Evolutionary conservation across 139 green algal species (phyloP), one percentile per base, ranked within the genome.

Genomic region (Chlorella sp.): DNA sequence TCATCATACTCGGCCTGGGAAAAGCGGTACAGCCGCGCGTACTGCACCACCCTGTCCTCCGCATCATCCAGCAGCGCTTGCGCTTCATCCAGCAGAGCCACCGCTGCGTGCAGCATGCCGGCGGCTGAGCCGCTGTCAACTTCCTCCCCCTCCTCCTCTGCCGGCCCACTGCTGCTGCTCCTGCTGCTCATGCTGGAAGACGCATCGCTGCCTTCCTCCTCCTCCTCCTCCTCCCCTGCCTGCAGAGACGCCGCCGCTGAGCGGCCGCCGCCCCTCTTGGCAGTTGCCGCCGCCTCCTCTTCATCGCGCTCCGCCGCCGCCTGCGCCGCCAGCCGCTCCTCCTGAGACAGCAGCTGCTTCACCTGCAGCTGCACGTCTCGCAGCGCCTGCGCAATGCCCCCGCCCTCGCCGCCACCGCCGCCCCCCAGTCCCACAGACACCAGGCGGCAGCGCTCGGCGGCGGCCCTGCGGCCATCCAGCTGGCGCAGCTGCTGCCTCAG

Each of bases 1-100:
- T 91, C 81, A 0, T 92, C 88, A 32, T 91, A 85, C n/a, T 95
- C 90, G 9, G 74, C 75, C 63, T 89, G 82, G n/a, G 71, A 81
- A 79, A 90, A 95, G 16, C 60, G 60, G 78, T 86, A 91, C 38
- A 72, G 84, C 36, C 73, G 60, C 0, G 83, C 83, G 39, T 91
- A 94, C 26, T 62, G 30, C 0, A 51, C 28, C 30, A 89, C 84
- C 87, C 71, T 51, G 23, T 72, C 76, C 76, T 72, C 76, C 3
- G 76, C 87, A 18, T 71, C 74, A 5, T 78, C 72, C 85, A 95
- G 80, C 65, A 90, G 41, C 55, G 68, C 62, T 13, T 70, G 68
- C 23, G 88, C 90, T 63, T 78, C 38, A 1, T 67, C 56, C 63
- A 92, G 65, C 36, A 84, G 65, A n/a, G 82, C 83, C 30, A 89